Conservation (phyloP, 345 rosid genomes). For the Pistacia vera region DNA sequence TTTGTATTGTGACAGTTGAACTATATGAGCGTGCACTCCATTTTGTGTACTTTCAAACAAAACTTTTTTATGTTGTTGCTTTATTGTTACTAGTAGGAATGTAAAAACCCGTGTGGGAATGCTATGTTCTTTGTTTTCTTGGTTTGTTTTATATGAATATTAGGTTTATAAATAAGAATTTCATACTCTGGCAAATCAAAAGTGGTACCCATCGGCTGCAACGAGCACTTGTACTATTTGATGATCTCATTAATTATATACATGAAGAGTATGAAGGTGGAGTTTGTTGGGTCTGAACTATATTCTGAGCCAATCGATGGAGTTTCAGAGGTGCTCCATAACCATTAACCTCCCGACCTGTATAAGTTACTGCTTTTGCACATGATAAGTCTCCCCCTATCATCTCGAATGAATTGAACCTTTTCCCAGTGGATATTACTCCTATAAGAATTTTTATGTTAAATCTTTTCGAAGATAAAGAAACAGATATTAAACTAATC, state of each 20-base stretch:
- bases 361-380: no score
- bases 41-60: slow-evolving; percentile 1
- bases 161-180: no score
- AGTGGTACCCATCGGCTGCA: slow-evolving; percentile 71
- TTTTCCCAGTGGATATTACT: no score
- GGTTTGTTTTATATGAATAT: neutral
- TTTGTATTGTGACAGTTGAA: slow-evolving; percentile 8
- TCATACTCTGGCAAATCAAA: slow-evolving; percentile 1
- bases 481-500: no score
- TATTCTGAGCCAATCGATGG: slow-evolving; percentile 25
- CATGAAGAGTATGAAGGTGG: no score
- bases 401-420: no score
- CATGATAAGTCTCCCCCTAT: no score
- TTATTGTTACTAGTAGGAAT: slow-evolving; percentile 12
- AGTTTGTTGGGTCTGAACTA: slow-evolving; percentile 28
- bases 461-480: no score
- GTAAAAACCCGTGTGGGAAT: slow-evolving; percentile 20
- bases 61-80: neutral
- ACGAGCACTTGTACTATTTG: slow-evolving; percentile 58
- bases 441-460: no score
- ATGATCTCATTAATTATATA: slow-evolving; percentile 34
- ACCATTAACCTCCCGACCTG: no score
- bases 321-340: no score
- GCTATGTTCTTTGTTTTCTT: slow-evolving; percentile 8
- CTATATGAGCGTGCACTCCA: neutral